phyloP scores from a whole-genome alignment of 2,329 filamentous ascomycete genomes.

The Claviceps lovelessii region DNA sequence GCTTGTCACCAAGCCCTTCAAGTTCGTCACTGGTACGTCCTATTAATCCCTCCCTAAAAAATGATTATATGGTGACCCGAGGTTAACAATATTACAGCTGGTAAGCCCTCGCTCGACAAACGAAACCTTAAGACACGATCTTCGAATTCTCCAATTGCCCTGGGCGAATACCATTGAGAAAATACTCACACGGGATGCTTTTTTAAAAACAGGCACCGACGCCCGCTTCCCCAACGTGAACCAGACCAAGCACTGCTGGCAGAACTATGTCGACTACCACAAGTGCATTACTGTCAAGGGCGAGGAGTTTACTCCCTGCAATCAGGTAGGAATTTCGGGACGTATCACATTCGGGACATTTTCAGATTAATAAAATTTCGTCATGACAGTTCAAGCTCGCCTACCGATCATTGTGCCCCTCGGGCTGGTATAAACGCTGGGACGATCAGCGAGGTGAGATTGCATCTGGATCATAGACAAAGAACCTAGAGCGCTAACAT shows the following conservation, averaged over 20 bases:
- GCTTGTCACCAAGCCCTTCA: constrained; percentile 93
- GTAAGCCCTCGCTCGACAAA: constrained; percentile 20
- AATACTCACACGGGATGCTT: constrained; percentile 6
- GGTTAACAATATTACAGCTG: constrained; percentile 31
- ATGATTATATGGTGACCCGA: constrained; percentile 22
- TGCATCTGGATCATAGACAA: not conserved
- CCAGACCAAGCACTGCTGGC: constrained; percentile 99
- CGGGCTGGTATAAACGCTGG: constrained; percentile 86
- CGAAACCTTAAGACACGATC: constrained; percentile 7
- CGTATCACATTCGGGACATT: not conserved
- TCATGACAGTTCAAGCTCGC: constrained; percentile 72
- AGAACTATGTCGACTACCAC: constrained; percentile 99
- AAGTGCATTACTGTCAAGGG: constrained; percentile 98
- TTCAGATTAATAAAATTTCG: not conserved
- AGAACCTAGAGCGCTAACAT: constrained; percentile 11
- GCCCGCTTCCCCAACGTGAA: constrained; percentile 98
- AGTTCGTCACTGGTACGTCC: constrained; percentile 93
- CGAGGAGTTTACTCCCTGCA: constrained; percentile 95
- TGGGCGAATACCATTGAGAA: not conserved
- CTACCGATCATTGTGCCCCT: constrained; percentile 95
- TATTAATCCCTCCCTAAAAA: constrained; percentile 24
- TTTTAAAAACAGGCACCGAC: constrained; percentile 61
- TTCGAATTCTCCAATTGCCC: constrained; percentile 16
- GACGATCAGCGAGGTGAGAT: constrained; percentile 86
- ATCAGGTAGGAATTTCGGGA: constrained; percentile 51